Conservation (phyloP, 495 filamentous ascomycete genomes). For the Alectoria sarmentosa region DNA sequence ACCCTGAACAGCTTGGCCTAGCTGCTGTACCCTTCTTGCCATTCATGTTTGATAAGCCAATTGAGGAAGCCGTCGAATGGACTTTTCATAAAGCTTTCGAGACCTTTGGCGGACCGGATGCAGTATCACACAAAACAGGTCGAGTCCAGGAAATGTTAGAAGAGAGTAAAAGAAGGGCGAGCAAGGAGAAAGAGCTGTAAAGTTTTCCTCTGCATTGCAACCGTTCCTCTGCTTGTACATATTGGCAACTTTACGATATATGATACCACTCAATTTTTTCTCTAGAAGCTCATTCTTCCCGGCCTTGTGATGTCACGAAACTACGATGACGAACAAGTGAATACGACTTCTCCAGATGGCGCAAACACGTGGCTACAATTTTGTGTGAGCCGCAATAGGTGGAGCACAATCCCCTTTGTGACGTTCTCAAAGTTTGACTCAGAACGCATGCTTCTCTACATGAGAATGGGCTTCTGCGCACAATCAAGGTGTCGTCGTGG, state of each 20-base stretch:
- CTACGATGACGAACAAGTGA: background rate
- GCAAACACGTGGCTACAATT: background rate
- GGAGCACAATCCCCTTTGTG: background rate
- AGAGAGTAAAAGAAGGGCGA: constrained; percentile 17
- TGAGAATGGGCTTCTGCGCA: background rate
- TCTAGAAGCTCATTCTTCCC: background rate
- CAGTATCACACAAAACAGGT: constrained; percentile 31
- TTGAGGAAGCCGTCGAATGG: constrained; percentile 88
- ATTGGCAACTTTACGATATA: background rate
- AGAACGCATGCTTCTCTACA: background rate
- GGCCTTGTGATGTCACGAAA: background rate
- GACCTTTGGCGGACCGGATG: constrained; percentile 56
- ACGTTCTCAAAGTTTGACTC: background rate
- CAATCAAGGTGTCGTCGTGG: background rate
- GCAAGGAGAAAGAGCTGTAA: constrained; percentile 28
- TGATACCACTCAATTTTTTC: constrained; percentile 9
- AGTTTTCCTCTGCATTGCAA: background rate
- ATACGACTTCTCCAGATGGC: background rate
- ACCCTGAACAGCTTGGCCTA: constrained; percentile 55
- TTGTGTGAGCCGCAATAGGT: background rate
- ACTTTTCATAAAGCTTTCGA: constrained; percentile 73
- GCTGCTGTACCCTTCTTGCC: constrained; percentile 84
- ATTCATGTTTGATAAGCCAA: constrained; percentile 84
- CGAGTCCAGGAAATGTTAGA: constrained; percentile 16
- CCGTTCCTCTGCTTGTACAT: background rate